Evolutionary conservation across 768 basidiomycete genomes (phyloP), one percentile per base, ranked within the genome.

Genomic region (Boletus rubropictus): DNA sequence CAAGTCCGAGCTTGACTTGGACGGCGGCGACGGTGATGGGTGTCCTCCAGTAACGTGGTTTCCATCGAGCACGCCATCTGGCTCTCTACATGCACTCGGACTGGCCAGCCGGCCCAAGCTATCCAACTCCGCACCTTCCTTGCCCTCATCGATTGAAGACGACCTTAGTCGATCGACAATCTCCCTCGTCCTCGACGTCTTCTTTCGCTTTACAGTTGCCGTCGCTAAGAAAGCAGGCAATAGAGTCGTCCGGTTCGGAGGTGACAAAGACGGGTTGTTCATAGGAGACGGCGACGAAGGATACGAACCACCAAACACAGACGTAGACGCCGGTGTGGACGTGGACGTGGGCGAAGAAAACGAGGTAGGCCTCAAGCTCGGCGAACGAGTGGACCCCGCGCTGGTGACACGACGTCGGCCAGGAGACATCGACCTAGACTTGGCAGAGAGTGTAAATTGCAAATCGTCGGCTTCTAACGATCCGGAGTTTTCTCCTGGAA

Each of bases 131-230:
- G 24, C 34, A 34, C 34, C 29, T 17, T 47, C 50, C 43, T 51
- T 60, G 6, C 60, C 60, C 11, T 25, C 46, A 46, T 61, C 60
- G 8, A 63, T 42, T 31, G 59, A 60, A 36, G 51, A 56, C 34
- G 57, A 62, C 44, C 59, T 53, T 48, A 63, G n/a, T 32, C 50
- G 53, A 42, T 63, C 61, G 1, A 63, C 57, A 31, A 63, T 64
- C 49, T 64, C 61, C n/a, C 62, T 56, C 49, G 61, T 63, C 34
- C 57, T 50, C 22, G 62, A 63, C 9, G 48, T 14, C 52, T 53
- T 64, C 50, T 63, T 63, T 11, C 58, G 49, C 27, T 62, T 60
- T 35, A 38, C 43, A 20, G 29, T 32, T 34, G 57, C 18, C 15
- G 55, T 55, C 12, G 59, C 48, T 11, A 63, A 40, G 44, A 63